phyloP scores from a whole-genome alignment of 2,329 filamentous ascomycete species.

The Pseudogymnoascus sp. region DNA sequence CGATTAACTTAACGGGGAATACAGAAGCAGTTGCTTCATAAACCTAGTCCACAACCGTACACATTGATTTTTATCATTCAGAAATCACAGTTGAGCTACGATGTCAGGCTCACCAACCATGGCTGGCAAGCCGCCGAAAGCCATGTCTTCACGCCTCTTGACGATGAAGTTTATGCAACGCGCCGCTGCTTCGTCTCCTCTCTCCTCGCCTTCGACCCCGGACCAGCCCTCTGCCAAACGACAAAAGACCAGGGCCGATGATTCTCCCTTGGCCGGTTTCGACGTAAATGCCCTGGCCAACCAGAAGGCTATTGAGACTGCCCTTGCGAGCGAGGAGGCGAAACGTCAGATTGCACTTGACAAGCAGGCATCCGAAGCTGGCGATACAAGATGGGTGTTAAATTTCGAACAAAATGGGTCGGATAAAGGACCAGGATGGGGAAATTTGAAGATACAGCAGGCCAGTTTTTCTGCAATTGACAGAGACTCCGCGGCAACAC shows the following conservation, averaged over 20 bases:
- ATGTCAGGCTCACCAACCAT: slow-evolving; percentile 31
- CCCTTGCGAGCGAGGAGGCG: slow-evolving; percentile 59
- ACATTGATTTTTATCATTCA: not conserved
- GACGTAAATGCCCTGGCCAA: slow-evolving; percentile 43
- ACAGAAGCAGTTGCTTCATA: not conserved
- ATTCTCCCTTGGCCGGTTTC: slow-evolving; percentile 31
- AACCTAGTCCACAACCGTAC: not conserved
- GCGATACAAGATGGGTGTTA: slow-evolving; percentile 71
- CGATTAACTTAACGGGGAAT: not conserved
- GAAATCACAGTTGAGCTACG: slow-evolving; percentile 21
- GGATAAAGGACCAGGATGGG: slow-evolving; percentile 31
- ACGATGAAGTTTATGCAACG: slow-evolving; percentile 99
- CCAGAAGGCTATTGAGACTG: slow-evolving; percentile 53
- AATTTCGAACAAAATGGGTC: slow-evolving; percentile 40
- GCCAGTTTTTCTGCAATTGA: slow-evolving; percentile 49
- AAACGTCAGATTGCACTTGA: slow-evolving; percentile 56
- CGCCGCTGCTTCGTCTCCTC: slow-evolving; percentile 55
- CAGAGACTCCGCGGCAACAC: slow-evolving; percentile 18
- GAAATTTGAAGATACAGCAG: slow-evolving; percentile 49
- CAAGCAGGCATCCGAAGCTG: slow-evolving; percentile 52
- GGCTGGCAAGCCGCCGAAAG: slow-evolving; percentile 48
- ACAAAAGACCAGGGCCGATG: slow-evolving; percentile 41
- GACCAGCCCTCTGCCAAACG: slow-evolving; percentile 55
- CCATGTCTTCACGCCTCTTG: slow-evolving; percentile 79
- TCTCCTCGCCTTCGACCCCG: slow-evolving; percentile 38